Evolutionary conservation across 73 alveolate genomes (phyloP), one percentile per base, ranked within the genome.

Genomic region (Paramecium primaurelia): DNA sequence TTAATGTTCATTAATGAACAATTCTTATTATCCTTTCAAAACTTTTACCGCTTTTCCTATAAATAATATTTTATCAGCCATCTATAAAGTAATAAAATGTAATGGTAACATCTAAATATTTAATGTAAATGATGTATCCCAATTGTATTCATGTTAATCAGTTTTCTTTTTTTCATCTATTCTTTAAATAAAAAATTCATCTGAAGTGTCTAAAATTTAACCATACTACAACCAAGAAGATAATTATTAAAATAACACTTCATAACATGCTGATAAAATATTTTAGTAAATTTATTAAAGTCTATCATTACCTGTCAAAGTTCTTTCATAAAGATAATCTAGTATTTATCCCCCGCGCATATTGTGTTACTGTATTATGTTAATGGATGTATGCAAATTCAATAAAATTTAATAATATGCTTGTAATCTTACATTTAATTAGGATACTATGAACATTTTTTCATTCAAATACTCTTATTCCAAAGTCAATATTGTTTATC

Each of bases 101-200:
- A 45, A 18, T 10, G 91, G 91, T 25, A 80, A 3, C 75, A 80
- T 47, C 14, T 80, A 47, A 1, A 80, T 36, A 80, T 80, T 80
- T 49, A 80, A 80, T n/a, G 91, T 80, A 28, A 80, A 80, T 45
- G 91, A 80, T 0, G 77, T 80, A 80, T 80, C 91, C 91, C 77
- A 80, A 80, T 80, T n/a, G 45, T 80, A 80, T 80, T 80, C 91
- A 40, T 80, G 16, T 8, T 80, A 40, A 45, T 26, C 73, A 9
- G 49, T 22, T 45, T 80, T 1, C 18, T 80, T 42, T 25, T 45
- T 80, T 9, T 80, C 91, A 80, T 80, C 91, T 0, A 80, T 80
- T 80, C 91, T 80, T 49, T 80, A 80, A 14, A 45, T 80, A 10
- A 80, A 45, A 25, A 80, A 45, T 14, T 80, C 91, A 9, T 80